phyloP scores from a whole-genome alignment of 202 grass and related monocot species.

The Setaria italica region DNA sequence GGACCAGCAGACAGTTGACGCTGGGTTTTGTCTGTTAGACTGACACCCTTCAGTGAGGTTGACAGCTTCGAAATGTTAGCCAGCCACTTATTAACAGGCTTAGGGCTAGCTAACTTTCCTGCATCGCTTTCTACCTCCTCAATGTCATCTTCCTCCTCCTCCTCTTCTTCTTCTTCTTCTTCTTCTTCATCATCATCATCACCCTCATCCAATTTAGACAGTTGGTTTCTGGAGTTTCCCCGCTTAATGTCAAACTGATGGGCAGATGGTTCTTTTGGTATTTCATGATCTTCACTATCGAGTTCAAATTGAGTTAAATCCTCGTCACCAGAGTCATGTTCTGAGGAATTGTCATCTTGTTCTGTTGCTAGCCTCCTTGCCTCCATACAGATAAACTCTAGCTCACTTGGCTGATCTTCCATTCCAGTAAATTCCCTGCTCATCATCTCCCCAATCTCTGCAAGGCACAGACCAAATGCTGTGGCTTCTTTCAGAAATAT shows the following conservation, averaged over 20 bases:
- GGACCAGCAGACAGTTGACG: slow-evolving; percentile 28
- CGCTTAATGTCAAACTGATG: slow-evolving; percentile 65
- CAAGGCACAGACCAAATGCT: slow-evolving; percentile 78
- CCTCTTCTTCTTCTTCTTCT: slow-evolving; percentile 59
- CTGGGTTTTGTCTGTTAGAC: slow-evolving; percentile 58
- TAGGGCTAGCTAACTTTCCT: slow-evolving; percentile 57
- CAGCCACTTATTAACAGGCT: slow-evolving; percentile 58
- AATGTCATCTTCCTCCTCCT: slow-evolving; percentile 68
- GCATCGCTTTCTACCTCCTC: slow-evolving; percentile 68
- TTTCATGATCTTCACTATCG: slow-evolving; percentile 74
- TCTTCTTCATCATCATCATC: slow-evolving; percentile 66
- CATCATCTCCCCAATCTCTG: slow-evolving; percentile 99
- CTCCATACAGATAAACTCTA: slow-evolving; percentile 89
- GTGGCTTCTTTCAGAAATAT: slow-evolving; percentile 98
- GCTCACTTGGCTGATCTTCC: slow-evolving; percentile 91
- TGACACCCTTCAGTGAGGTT: slow-evolving; percentile 73
- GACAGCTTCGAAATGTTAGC: slow-evolving; percentile 84
- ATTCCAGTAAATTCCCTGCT: slow-evolving; percentile 80
- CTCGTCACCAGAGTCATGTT: slow-evolving; percentile 67
- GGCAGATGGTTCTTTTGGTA: slow-evolving; percentile 45
- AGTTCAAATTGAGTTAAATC: slow-evolving; percentile 79
- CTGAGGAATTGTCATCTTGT: slow-evolving; percentile 59
- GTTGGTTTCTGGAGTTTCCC: slow-evolving; percentile 59
- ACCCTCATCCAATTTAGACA: slow-evolving; percentile 78
- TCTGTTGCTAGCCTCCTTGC: slow-evolving; percentile 74